Base-by-base conservation (phyloP, 225 moss, liverwort and hornwort genomes). In the Asterella californica region DNA sequence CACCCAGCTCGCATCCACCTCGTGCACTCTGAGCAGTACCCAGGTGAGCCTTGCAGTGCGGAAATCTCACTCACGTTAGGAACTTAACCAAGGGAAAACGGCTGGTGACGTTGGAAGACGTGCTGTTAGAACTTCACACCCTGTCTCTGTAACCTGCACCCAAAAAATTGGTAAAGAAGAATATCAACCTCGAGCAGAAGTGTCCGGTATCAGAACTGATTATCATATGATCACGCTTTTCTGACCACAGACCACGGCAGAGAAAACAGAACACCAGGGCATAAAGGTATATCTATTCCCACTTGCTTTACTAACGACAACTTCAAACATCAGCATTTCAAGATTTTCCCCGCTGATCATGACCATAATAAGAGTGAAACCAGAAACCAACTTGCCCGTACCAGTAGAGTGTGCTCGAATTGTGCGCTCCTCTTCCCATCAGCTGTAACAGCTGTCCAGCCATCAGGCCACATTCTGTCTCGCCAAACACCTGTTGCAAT, bases 381-480 rank as follows among this genome's bases (percentile, higher is more conserved):
- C 25, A 64, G 27, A 49, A 30, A 29, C 27, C 49, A 50, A 74
- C 19, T 10, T 21, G 38, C 33, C 83, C 86, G 37, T 83, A 96
- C 97, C 91, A 99, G 77, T 70, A 99, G 88, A 0, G 97, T 99
- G 78, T 99, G 97, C 87, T 99, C 97, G 84, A 99, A 99, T 83
- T 99, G 97, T 11, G 97, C 97, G 83, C 93, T 95, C 77, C 93
- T 89, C 87, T 91, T 91, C 57, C 97, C 97, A 78, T 99, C 97
- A 46, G 89, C 80, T 71, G 97, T 91, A 18, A 79, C 88, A 57
- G 81, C 77, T 78, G 93, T 92, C 97, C 97, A 99, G 75, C 95
- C 95, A 90, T 99, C 97, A 79, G 92, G 95, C 97, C 97, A 99
- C 97, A 94, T 92, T 57, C 81, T 87, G 82, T 99, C 97, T 82